Conservation (phyloP, 352 stramenopile genomes). For the Paralagenidium karlingii region DNA sequence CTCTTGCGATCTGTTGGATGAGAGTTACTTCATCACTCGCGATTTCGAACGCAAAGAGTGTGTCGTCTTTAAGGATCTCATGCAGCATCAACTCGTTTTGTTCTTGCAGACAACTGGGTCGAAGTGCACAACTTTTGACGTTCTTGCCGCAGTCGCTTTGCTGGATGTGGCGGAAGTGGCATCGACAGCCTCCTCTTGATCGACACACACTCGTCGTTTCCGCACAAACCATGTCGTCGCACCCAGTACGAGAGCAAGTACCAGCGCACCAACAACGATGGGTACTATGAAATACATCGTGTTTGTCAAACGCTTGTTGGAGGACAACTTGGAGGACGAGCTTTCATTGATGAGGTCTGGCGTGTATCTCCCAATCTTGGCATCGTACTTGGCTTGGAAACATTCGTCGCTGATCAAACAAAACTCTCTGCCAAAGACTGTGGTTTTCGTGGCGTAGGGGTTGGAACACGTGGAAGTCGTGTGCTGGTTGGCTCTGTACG, state of each 20-base stretch:
- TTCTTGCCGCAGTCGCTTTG: neutral
- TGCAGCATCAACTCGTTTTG: slow-evolving; percentile 7
- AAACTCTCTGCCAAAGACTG: neutral
- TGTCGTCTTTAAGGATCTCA: slow-evolving; percentile 7
- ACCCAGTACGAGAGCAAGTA: too few species aligned
- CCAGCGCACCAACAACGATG: too few species aligned
- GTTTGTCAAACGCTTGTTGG: neutral
- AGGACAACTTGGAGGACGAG: neutral
- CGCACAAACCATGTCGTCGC: too few species aligned
- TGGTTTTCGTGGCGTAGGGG: slow-evolving; percentile 1
- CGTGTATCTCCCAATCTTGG: neutral
- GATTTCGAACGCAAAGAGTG: slow-evolving; percentile 4
- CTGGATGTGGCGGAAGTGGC: neutral
- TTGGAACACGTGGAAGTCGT: slow-evolving; percentile 1
- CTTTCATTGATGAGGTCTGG: neutral
- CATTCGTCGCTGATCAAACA: slow-evolving; percentile 5
- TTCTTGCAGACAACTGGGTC: slow-evolving; percentile 3
- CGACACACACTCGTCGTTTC: too few species aligned
- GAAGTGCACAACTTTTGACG: slow-evolving; percentile 1
- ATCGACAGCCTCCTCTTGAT: too few species aligned
- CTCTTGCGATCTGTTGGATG: slow-evolving; percentile 6
- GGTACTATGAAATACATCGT: too few species aligned
- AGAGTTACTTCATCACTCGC: slow-evolving; percentile 4
- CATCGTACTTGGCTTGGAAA: slow-evolving; percentile 5
- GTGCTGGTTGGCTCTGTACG: neutral